Base-by-base conservation (phyloP, 2,329 filamentous ascomycete genomes). In the Penicillium sp. region DNA sequence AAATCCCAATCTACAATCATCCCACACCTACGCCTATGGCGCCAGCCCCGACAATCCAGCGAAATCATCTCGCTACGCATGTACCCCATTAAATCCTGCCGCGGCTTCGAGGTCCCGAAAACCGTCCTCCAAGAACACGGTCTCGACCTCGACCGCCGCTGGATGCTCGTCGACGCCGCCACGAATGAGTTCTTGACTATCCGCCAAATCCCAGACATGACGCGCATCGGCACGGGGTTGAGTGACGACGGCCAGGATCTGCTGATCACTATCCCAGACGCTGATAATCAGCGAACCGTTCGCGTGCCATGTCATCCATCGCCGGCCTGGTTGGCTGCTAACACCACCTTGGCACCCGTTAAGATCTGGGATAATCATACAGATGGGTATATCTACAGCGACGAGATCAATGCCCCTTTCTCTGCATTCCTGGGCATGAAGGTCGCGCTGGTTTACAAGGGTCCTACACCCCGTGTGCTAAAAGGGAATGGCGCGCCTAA, bases 21-120 rank as follows among this genome's bases (percentile, higher is more conserved):
- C 25, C 41, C 52, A 8, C 45, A 52, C 24, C 44, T 56, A 27
- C 49, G 40, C 43, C 44, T 59, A 43, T 54, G 57, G 53, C 50
- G 44, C 31, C 24, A 18, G 29, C 20, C 20, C 20, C 47, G 52
- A 12, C 53, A 57, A 42, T 63, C 55, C 32, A 67, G 55, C 50
- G 65, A 69, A 38, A 64, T 71, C 27, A 48, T 62, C 51, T 62
- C 63, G 7, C 70, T 85, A 9, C 76, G 76, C 48, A 74, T 84
- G 58, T 84, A 85, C 62, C 82, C 82, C 10, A 80, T 86, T 60
- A 86, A 86, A 62, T 85, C 82, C 52, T 86, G 83, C 58, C 80
- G 83, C 40, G 82, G 82, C 8, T 73, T 86, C 56, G 72, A 77
- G 35, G 70, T 85, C 8, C 64, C 75, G 13, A 75, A 72, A 2